Base-by-base conservation (phyloP, 176 grass and related monocot genomes). In the Poa pratensis region DNA sequence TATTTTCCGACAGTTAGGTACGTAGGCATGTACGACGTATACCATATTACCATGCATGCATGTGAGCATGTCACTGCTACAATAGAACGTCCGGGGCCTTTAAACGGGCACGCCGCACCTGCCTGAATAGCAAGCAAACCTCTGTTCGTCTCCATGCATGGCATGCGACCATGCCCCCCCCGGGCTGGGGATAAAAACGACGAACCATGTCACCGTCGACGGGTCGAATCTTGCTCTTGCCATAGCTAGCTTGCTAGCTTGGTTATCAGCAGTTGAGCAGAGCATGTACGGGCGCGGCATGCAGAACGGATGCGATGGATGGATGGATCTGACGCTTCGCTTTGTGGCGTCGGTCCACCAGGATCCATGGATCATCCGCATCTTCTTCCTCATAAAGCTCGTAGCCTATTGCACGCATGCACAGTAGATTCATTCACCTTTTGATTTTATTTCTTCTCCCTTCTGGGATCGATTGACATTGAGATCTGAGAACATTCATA, bases 31-130 rank as follows among this genome's bases (percentile, higher is more conserved):
- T 42, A 40, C 39, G 39, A 40, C 39, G 5, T 40, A 40, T 40
- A 9, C 40, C 40, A 42, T 42, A n/a, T n/a, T n/a, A n/a, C 40
- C 40, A 42, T 37, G 35, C 35, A 37, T 37, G 35, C 35, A 37
- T 35, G 1, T 37, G 35, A 37, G 35, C 35, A 37, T 37, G 35
- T 37, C 35, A 37, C 35, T 37, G 35, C 35, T 37, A 37, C 35
- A 6, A 37, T 37, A 37, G 35, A 37, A 37, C 35, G 35, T 37
- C 4, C 35, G 5, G 35, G 40, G 40, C 46, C 69, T 75, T 76
- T 46, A 76, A 54, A 55, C 69, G 59, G 34, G 58, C 79, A 82
- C 71, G 60, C 79, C 60, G 69, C 54, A 68, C 49, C 37, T 57
- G 61, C 63, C 79, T 75, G 86, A 48, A 76, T 3, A 76, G 72